Percentiles rank a stretch among this genome's conserved stretches.
These are phyloP conservation scores for Botrytis fragariae DNA, from an alignment of 2,329 filamentous ascomycete species.

Conservation along the genomic window DNA sequence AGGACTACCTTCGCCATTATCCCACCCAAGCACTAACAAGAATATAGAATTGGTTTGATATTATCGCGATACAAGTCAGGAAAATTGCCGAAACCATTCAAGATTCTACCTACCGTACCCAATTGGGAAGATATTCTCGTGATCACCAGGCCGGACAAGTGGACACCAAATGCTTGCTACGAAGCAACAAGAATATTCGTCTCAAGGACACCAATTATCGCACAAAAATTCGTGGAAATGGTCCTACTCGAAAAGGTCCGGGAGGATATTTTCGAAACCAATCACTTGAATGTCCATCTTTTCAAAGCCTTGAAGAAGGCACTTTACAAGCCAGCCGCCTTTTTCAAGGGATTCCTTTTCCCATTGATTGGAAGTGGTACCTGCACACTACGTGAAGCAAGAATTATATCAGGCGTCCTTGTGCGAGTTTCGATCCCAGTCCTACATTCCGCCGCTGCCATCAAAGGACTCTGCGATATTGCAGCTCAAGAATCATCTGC, in stretches of 20 bases:
- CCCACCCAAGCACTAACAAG: conserved; percentile 19
- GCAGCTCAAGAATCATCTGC: conserved; percentile 83
- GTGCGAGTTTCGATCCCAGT: conserved; percentile 84
- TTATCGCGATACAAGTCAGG: conserved; percentile 92
- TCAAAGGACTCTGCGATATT: conserved; percentile 92
- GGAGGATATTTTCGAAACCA: conserved; percentile 88
- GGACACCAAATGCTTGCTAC: conserved; percentile 78
- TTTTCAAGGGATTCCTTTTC: conserved; percentile 95
- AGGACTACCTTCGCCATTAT: conserved; percentile 25
- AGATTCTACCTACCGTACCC: conserved; percentile 88
- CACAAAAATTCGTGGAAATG: conserved; percentile 81
- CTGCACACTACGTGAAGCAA: conserved; percentile 89
- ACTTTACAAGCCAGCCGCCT: conserved; percentile 90
- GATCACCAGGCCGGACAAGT: conserved; percentile 74
- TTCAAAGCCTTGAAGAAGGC: conserved; percentile 93
- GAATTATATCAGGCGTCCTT: conserved; percentile 85
- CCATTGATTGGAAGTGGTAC: conserved; percentile 80
- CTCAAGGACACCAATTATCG: conserved; percentile 74
- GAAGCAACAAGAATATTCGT: conserved; percentile 92
- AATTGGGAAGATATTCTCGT: conserved; percentile 87
- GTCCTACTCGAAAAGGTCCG: conserved; percentile 88
- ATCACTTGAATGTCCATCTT: conserved; percentile 92
- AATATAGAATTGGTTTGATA: conserved; percentile 71
- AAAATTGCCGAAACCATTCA: conserved; percentile 96
- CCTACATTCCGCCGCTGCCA: conserved; percentile 84